Percentiles rank a stretch among this genome's conserved stretches.
Conservation (phyloP, 1,284 basidiomycete species). For the Tranzscheliella williamsii region DNA sequence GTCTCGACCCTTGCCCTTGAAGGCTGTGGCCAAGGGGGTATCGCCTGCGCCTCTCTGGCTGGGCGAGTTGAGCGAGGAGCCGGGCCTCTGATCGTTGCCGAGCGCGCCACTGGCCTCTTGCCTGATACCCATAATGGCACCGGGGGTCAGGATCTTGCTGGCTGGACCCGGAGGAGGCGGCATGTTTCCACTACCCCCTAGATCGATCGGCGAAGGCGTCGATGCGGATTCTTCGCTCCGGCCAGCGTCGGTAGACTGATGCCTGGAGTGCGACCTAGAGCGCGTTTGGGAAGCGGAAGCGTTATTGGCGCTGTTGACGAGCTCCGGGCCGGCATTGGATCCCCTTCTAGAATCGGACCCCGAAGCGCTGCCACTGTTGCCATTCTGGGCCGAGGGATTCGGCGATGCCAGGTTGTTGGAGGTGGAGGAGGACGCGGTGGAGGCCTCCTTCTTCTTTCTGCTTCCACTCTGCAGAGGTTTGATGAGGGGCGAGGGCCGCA, state of each 20-base stretch:
- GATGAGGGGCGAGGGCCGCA: constrained; percentile 55
- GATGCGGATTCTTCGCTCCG: constrained; percentile 49
- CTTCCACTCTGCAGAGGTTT: constrained; percentile 38
- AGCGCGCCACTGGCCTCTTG: constrained; percentile 5
- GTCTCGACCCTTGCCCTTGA: constrained; percentile 21
- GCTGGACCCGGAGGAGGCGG: constrained; percentile 30
- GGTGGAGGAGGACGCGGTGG: neutral
- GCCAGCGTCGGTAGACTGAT: constrained; percentile 40
- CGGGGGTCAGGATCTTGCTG: constrained; percentile 53
- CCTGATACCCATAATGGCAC: constrained; percentile 56
- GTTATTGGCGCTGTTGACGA: neutral
- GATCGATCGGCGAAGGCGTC: constrained; percentile 57
- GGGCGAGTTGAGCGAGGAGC: constrained; percentile 5
- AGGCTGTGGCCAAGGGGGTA: neutral
- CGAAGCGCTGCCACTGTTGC: constrained; percentile 4
- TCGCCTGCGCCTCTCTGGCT: no score
- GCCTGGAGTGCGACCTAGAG: constrained; percentile 14
- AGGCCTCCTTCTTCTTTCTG: constrained; percentile 31
- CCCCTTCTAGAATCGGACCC: constrained; percentile 18
- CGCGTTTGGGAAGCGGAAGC: neutral
- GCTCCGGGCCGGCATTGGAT: constrained; percentile 10
- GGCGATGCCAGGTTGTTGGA: constrained; percentile 8
- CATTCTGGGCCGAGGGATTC: constrained; percentile 14
- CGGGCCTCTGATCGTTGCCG: constrained; percentile 4
- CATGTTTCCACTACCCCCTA: constrained; percentile 34